Percentiles rank a stretch among this genome's conserved stretches.
Conservation (phyloP, 805 yeast genomes). For the Lipomyces kockii region DNA sequence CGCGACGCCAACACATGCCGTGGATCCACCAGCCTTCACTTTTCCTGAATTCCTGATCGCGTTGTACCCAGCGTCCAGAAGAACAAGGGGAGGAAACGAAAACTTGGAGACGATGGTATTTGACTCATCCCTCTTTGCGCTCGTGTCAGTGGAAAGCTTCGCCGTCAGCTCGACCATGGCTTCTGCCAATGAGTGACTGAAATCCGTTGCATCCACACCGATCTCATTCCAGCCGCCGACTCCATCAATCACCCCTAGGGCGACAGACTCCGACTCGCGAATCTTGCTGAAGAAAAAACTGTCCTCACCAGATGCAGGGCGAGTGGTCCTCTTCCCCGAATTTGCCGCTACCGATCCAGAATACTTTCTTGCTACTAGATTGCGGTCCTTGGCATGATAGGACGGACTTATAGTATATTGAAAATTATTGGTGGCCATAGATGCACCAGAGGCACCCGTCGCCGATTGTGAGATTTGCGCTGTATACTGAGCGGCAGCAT, state of each 20-base stretch:
- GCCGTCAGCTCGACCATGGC: conserved; percentile 51
- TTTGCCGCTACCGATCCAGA: neutral
- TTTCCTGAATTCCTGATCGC: conserved; percentile 57
- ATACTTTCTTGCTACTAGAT: conserved; percentile 5
- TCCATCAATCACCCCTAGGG: conserved; percentile 68
- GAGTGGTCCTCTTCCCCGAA: neutral
- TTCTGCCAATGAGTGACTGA: conserved; percentile 76
- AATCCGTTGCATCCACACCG: conserved; percentile 87
- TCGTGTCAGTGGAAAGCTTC: conserved; percentile 15
- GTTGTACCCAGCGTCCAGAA: conserved; percentile 62
- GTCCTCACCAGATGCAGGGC: conserved; percentile 40
- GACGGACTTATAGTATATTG: conserved; percentile 25
- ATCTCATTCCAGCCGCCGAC: conserved; percentile 97
- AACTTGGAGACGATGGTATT: conserved; percentile 22
- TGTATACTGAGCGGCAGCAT: conserved; percentile 14
- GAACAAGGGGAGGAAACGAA: conserved; percentile 49
- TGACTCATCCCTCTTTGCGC: conserved; percentile 10
- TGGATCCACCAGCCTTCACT: conserved; percentile 90
- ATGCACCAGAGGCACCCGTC: neutral
- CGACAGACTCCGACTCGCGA: conserved; percentile 36
- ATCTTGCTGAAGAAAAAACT: conserved; percentile 35
- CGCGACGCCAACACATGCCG: conserved; percentile 82
- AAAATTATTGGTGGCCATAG: conserved; percentile 12
- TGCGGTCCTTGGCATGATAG: conserved; percentile 28
- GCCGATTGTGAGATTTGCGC: conserved; percentile 12